These are phyloP conservation scores for Ustilago bromivora DNA, from an alignment of 1,284 basidiomycete genomes.

Conservation along the genomic window DNA sequence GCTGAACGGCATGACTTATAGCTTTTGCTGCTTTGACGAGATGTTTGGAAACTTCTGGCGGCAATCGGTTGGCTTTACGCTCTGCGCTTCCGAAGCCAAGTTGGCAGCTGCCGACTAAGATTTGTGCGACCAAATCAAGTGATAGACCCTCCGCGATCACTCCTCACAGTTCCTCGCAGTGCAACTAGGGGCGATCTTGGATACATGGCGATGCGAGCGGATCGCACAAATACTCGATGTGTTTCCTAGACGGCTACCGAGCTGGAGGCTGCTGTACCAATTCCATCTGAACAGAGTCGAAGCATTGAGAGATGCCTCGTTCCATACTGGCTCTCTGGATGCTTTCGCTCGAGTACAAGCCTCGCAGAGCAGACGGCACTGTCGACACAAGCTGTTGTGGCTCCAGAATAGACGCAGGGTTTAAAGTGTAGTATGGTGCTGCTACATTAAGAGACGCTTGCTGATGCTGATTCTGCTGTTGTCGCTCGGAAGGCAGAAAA, in stretches of 20 bases:
- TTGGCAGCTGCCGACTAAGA: too few species aligned
- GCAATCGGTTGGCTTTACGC: too few species aligned
- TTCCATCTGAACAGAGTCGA: slow-evolving; percentile 31
- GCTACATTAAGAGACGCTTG: neutral
- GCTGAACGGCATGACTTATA: too few species aligned
- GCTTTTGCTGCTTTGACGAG: too few species aligned
- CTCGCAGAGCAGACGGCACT: slow-evolving; percentile 32
- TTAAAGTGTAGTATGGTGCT: slow-evolving; percentile 30
- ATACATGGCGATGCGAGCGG: neutral
- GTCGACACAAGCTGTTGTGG: slow-evolving; percentile 22
- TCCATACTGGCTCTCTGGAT: slow-evolving; percentile 17
- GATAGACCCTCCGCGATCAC: too few species aligned
- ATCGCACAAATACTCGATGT: neutral
- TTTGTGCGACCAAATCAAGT: too few species aligned
- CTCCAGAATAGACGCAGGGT: neutral
- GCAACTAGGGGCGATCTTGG: neutral
- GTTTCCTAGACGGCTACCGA: neutral
- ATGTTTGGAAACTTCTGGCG: too few species aligned
- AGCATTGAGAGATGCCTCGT: slow-evolving; percentile 28
- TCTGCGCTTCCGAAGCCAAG: too few species aligned
- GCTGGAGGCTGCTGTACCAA: slow-evolving; percentile 7
- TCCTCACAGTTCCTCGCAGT: too few species aligned
- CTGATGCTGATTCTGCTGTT: neutral
- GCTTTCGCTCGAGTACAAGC: slow-evolving; percentile 30
- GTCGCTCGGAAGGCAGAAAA: neutral